Conservation (phyloP, 768 basidiomycete genomes). For the Heimioporus sp. region DNA sequence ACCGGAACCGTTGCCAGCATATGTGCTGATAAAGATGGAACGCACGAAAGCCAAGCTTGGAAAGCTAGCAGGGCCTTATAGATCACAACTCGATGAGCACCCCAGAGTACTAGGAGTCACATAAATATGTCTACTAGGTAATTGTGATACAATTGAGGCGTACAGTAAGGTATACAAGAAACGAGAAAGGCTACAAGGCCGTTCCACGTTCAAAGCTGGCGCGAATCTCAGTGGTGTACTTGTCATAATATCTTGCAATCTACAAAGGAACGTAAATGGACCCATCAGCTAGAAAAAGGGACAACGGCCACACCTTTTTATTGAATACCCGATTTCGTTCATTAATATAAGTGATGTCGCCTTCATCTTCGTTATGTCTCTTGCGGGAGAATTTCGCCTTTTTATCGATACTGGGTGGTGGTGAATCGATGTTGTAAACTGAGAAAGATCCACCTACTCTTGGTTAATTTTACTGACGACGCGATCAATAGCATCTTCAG, state of each 20-base stretch:
- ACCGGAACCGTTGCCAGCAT: too few relatives aligned
- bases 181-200: constrained; percentile 56
- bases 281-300: not conserved
- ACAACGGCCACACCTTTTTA: constrained; percentile 67
- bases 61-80: too few relatives aligned
- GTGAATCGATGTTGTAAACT: not conserved
- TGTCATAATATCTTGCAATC: constrained; percentile 96
- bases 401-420: constrained; percentile 70
- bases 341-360: constrained; percentile 99
- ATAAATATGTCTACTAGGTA: too few relatives aligned
- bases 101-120: too few relatives aligned
- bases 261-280: constrained; percentile 26
- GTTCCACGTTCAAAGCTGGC: constrained; percentile 98
- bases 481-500: constrained; percentile 92
- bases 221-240: constrained; percentile 93
- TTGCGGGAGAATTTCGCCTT: constrained; percentile 89
- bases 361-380: constrained; percentile 86
- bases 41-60: too few relatives aligned
- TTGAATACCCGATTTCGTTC: constrained; percentile 97
- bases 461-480: constrained; percentile 89
- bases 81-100: too few relatives aligned
- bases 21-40: too few relatives aligned
- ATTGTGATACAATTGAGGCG: not conserved
- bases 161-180: constrained; percentile 14
- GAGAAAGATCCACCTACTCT: constrained; percentile 60